Evolutionary conservation across 305 asterid species (phyloP).

Genomic region (Solanum hybrid): DNA sequence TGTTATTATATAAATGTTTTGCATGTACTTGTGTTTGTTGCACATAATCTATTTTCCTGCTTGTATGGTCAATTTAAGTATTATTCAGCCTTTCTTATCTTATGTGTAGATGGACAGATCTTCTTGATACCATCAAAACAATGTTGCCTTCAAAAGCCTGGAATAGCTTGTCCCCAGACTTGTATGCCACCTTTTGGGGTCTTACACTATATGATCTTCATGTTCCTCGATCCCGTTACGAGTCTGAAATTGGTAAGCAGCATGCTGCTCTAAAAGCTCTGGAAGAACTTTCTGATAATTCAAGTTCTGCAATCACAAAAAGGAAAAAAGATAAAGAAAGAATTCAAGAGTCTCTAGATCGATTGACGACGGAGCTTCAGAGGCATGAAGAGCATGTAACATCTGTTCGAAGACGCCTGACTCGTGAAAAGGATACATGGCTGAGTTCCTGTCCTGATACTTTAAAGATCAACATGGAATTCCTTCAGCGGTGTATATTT

Average conservation of each 20-base stretch:
- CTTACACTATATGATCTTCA: constrained; percentile 94
- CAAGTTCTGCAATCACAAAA: constrained; percentile 96
- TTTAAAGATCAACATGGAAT: constrained; percentile 95
- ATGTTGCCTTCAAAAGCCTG: constrained; percentile 98
- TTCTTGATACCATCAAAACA: constrained; percentile 79
- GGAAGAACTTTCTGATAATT: constrained; percentile 93
- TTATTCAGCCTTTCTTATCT: neutral
- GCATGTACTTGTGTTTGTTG: neutral
- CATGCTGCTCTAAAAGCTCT: constrained; percentile 91
- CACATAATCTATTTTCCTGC: neutral
- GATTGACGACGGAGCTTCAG: constrained; percentile 70
- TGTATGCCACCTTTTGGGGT: constrained; percentile 99
- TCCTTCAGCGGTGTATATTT: constrained; percentile 96
- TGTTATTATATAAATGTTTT: neutral
- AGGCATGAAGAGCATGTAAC: constrained; percentile 96
- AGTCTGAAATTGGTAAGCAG: constrained; percentile 85
- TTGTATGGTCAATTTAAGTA: neutral
- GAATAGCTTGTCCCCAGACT: constrained; percentile 98
- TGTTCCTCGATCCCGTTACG: constrained; percentile 88
- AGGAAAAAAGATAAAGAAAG: constrained; percentile 98
- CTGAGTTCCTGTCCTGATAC: constrained; percentile 99
- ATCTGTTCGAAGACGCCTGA: constrained; percentile 82
- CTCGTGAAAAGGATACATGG: constrained; percentile 97
- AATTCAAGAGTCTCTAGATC: constrained; percentile 97
- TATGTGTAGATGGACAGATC: constrained; percentile 75